Percentiles rank a stretch among this genome's conserved stretches.
Evolutionary conservation across 768 basidiomycete species (phyloP).

Genomic region (Agaricus blazei): DNA sequence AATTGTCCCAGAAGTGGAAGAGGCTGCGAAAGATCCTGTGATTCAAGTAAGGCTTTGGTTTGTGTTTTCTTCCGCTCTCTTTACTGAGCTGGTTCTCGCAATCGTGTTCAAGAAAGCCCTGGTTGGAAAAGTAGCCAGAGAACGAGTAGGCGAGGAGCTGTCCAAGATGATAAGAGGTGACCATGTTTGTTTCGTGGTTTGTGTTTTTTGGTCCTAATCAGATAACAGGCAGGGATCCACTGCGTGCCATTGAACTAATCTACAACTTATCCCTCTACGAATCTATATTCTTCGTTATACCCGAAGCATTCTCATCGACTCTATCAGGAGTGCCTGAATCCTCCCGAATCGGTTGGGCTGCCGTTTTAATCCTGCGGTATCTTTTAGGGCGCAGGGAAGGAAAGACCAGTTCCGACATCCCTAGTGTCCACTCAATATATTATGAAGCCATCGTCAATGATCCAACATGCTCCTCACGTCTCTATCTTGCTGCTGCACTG

Average conservation of each 20-base stretch:
- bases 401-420: constrained; percentile 25
- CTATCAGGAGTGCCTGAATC: constrained; percentile 41
- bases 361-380: constrained; percentile 53
- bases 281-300: constrained; percentile 55
- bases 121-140: constrained; percentile 77
- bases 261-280: constrained; percentile 65
- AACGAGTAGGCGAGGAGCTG: constrained; percentile 88
- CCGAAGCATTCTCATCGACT: constrained; percentile 32
- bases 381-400: constrained; percentile 28
- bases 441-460: constrained; percentile 34
- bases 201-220: neutral
- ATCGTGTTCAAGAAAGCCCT: constrained; percentile 50
- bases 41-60: constrained; percentile 51
- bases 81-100: neutral
- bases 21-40: constrained; percentile 51
- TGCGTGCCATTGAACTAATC: constrained; percentile 72
- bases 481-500: constrained; percentile 80
- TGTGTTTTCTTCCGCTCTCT: constrained; percentile 12
- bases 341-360: constrained; percentile 41
- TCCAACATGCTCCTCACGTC: constrained; percentile 40
- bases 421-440: constrained; percentile 42
- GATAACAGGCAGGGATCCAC: constrained; percentile 62
- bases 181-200: neutral
- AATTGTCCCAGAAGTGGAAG: constrained; percentile 62
- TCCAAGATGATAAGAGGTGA: constrained; percentile 91